phyloP scores from a whole-genome alignment of 2,329 filamentous ascomycete genomes.

The Diaporthe batatas region DNA sequence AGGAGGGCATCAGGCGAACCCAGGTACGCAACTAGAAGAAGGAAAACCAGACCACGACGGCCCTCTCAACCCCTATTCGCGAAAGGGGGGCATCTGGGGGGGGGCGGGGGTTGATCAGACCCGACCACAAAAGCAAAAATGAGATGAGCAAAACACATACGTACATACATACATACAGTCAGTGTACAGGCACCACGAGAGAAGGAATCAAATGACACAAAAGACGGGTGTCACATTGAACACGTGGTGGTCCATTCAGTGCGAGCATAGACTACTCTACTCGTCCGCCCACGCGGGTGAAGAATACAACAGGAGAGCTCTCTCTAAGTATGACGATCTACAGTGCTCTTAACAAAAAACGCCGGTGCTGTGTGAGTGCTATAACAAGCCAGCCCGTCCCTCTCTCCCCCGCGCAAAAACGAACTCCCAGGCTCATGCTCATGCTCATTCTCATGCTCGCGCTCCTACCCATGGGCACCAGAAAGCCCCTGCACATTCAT shows the following conservation, averaged over 20 bases:
- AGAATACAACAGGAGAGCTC: not conserved
- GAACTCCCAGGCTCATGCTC: not conserved
- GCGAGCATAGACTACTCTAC: not conserved
- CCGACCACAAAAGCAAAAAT: too few species aligned
- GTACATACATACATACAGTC: too few species aligned
- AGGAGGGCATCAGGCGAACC: too few species aligned
- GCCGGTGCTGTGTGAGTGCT: slow-evolving; percentile 18
- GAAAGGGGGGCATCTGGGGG: too few species aligned
- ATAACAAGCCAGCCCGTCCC: slow-evolving; percentile 8
- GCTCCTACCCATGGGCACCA: not conserved
- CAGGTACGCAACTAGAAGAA: too few species aligned
- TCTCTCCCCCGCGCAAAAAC: not conserved
- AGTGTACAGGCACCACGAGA: not conserved
- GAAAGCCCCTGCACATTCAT: not conserved
- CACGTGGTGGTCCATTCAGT: not conserved
- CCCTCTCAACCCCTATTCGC: too few species aligned
- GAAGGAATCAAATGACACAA: not conserved
- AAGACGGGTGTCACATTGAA: not conserved
- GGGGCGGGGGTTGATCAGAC: too few species aligned
- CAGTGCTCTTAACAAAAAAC: slow-evolving; percentile 9
- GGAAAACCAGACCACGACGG: too few species aligned
- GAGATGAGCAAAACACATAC: not conserved
- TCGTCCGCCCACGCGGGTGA: slow-evolving; percentile 16
- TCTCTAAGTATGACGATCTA: slow-evolving; percentile 16
- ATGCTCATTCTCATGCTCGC: not conserved